Evolutionary conservation across 176 grass and related monocot species (phyloP), one percentile per base, ranked within the genome.

Genomic region (Raddia distichophylla): DNA sequence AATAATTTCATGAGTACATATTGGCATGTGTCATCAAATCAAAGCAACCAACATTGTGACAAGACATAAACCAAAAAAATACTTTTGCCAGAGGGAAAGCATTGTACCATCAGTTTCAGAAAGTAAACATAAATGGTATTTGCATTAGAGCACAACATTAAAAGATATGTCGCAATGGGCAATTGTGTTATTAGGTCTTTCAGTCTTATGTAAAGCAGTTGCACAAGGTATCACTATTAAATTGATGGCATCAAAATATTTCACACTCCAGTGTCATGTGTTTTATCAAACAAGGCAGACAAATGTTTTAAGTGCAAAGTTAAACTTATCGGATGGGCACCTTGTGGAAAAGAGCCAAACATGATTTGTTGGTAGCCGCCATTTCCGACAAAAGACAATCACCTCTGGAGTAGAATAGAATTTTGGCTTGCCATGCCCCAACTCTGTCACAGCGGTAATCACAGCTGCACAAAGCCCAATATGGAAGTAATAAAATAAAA

Each of bases 281-380:
- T 73, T 14, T 54, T 8, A 14, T 65, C 16, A 80, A 45, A 52
- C 37, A 76, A 63, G 48, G 35, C 10, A 69, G 33, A 5, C 33
- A 42, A 74, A 50, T 22, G 78, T n/a, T 48, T 57, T 18, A 49
- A 64, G 60, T 44, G 10, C 20, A 53, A 67, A 79, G 33, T 67
- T 84, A 43, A 76, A 73, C 69, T 79, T 69, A 87, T 72, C n/a
- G 58, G 83, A 65, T 73, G 35, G 16, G 66, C 66, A 98, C 96
- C 96, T 93, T 83, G 93, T 98, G 32, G 96, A 98, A 75, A 98
- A 98, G 70, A 98, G 67, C 96, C 96, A 98, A 34, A 98, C 69
- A 77, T 98, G 88, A 63, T 98, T 98, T 37, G 96, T 95, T 35
- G 96, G 92, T 32, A 98, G 76, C 15, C 90, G 90, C 96, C 96